Conservation (phyloP, 2,329 filamentous ascomycete species). For the Chaetothyriales sp. region DNA sequence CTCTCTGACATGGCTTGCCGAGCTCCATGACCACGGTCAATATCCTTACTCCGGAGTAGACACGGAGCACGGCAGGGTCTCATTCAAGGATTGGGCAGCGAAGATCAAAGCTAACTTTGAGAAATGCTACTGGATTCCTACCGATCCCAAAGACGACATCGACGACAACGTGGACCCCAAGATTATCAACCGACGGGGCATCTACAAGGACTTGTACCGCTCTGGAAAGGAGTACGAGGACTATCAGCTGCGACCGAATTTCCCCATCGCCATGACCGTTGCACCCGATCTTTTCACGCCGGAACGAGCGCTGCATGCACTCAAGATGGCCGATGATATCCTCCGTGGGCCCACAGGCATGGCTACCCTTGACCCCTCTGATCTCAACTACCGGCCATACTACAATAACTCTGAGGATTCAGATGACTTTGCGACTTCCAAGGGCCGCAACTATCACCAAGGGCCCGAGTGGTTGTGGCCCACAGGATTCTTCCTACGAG, state of each 20-base stretch:
- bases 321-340: slow-evolving; percentile 64
- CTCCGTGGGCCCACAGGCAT: slow-evolving; percentile 84
- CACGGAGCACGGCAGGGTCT: slow-evolving; percentile 49
- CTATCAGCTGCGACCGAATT: slow-evolving; percentile 91
- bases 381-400: slow-evolving; percentile 86
- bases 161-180: slow-evolving; percentile 60
- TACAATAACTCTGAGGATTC: slow-evolving; percentile 94
- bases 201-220: slow-evolving; percentile 94
- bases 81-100: slow-evolving; percentile 64
- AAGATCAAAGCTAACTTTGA: slow-evolving; percentile 80
- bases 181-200: slow-evolving; percentile 78
- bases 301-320: slow-evolving; percentile 61
- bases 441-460: slow-evolving; percentile 95
- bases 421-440: slow-evolving; percentile 76
- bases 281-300: slow-evolving; percentile 77
- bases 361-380: slow-evolving; percentile 84
- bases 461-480: slow-evolving; percentile 98
- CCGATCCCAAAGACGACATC: slow-evolving; percentile 43
- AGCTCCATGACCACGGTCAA: slow-evolving; percentile 52
- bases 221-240: slow-evolving; percentile 95
- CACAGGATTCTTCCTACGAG: slow-evolving; percentile 85
- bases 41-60: slow-evolving; percentile 64
- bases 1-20: slow-evolving; percentile 64
- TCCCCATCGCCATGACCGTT: slow-evolving; percentile 87
- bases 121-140: slow-evolving; percentile 75